phyloP scores from a whole-genome alignment of 78 protist genomes.

The Cavenderia fasciculata region DNA sequence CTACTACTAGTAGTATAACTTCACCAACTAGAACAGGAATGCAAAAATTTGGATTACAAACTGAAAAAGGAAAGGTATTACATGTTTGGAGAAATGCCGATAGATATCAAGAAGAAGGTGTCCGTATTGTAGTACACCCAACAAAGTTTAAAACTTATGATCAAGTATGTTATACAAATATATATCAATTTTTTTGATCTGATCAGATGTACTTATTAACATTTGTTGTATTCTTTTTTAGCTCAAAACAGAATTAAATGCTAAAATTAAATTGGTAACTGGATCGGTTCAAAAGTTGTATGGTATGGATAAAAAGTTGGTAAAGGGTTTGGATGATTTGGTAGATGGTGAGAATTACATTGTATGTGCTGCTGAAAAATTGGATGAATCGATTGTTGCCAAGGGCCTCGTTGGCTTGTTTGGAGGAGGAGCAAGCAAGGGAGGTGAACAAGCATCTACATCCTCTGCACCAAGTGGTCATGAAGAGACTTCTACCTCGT shows the following conservation, averaged over 20 bases:
- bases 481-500: not conserved
- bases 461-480: not conserved
- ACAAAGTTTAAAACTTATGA: conserved; percentile 62
- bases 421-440: conserved; percentile 1
- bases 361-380: conserved; percentile 74
- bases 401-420: conserved; percentile 28
- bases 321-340: conserved; percentile 31
- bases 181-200: no score
- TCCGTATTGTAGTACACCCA: conserved; percentile 20
- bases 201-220: not conserved
- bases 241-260: conserved; percentile 34
- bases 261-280: conserved; percentile 46
- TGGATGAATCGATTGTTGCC: conserved; percentile 25
- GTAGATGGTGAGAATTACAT: conserved; percentile 60
- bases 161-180: conserved; percentile 31
- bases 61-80: conserved; percentile 38
- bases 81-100: conserved; percentile 63
- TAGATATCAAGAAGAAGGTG: conserved; percentile 49
- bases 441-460: not conserved
- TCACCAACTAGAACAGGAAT: not conserved
- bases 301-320: conserved; percentile 32
- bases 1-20: no score
- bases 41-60: conserved; percentile 73
- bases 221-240: not conserved
- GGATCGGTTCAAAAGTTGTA: conserved; percentile 58